Percentiles rank a stretch among this genome's conserved stretches.
phyloP scores from a whole-genome alignment of 805 yeast genomes.

The Lipomyces sp. region DNA sequence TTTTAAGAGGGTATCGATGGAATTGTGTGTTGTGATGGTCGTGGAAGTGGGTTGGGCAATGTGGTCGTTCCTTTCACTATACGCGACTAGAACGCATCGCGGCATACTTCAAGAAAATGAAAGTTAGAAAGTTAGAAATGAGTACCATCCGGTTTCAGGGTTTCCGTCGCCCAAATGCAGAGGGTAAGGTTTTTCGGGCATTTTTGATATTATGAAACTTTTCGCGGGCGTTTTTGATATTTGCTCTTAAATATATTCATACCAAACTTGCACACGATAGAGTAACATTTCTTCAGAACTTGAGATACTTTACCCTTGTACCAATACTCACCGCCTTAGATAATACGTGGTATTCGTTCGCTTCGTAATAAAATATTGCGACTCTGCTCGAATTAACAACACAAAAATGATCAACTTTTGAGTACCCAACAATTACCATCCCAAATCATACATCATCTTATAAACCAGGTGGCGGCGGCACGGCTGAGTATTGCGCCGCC shows the following conservation, averaged over 20 bases:
- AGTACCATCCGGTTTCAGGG: no score
- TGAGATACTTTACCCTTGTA: neutral
- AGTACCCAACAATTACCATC: neutral
- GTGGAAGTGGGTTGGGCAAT: no score
- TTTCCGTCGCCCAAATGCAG: no score
- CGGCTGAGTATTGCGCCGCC: neutral
- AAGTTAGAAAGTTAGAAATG: no score
- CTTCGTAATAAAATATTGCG: neutral
- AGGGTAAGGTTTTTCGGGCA: no score
- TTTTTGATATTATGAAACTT: no score
- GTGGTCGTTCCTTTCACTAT: no score
- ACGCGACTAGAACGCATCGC: no score
- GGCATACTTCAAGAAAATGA: no score
- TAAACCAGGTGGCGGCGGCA: conserved; percentile 16
- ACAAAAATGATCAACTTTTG: conserved; percentile 3
- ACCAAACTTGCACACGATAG: neutral
- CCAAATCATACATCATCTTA: neutral
- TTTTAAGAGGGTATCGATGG: no score
- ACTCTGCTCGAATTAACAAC: conserved; percentile 4
- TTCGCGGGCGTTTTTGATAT: no score
- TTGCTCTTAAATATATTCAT: neutral
- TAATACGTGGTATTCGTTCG: neutral
- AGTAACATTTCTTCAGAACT: neutral
- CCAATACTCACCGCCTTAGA: neutral
- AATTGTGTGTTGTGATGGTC: no score